A percentile compares a stretch with the other conserved stretches of the same genome.
phyloP scores from a whole-genome alignment of 2,329 filamentous ascomycete genomes.

The Phyllosticta citriasiana region DNA sequence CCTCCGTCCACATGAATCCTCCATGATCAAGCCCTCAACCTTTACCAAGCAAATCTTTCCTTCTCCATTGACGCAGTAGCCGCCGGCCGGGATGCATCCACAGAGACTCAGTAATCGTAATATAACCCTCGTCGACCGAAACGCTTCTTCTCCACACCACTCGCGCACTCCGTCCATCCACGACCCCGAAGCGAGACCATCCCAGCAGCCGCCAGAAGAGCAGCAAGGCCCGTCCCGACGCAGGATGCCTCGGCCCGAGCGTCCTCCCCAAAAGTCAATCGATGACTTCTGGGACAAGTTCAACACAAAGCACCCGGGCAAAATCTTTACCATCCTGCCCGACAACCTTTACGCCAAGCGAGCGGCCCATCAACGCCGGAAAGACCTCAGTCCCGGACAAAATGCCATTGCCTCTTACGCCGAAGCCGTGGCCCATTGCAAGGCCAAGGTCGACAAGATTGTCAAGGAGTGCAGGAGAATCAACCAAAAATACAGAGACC shows the following conservation, averaged over 20 bases:
- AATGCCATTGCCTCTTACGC: slow-evolving; percentile 59
- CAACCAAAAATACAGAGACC: slow-evolving; percentile 77
- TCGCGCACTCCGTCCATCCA: slow-evolving; percentile 27
- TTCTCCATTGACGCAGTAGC: slow-evolving; percentile 4
- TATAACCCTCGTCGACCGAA: slow-evolving; percentile 3
- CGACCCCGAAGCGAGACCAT: slow-evolving; percentile 12
- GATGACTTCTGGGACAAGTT: slow-evolving; percentile 64
- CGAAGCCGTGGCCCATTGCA: slow-evolving; percentile 59
- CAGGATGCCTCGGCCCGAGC: slow-evolving; percentile 16
- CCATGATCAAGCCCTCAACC: not conserved
- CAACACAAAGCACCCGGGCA: slow-evolving; percentile 59
- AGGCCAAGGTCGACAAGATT: slow-evolving; percentile 46
- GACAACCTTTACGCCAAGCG: slow-evolving; percentile 51
- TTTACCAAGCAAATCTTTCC: not conserved
- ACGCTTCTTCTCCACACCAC: slow-evolving; percentile 14
- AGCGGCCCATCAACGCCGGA: slow-evolving; percentile 31
- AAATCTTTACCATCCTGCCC: slow-evolving; percentile 60
- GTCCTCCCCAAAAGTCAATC: slow-evolving; percentile 52
- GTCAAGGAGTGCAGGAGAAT: slow-evolving; percentile 56
- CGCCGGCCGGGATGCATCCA: slow-evolving; percentile 1
- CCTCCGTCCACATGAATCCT: slow-evolving; percentile 1
- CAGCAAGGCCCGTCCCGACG: slow-evolving; percentile 2
- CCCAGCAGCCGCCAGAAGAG: not conserved
- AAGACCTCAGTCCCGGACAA: slow-evolving; percentile 37
- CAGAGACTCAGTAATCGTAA: not conserved